A percentile compares a stretch with the other conserved stretches of the same genome.
Conservation (phyloP, 2,329 filamentous ascomycete species). For the Apiospora rasikravindrae region DNA sequence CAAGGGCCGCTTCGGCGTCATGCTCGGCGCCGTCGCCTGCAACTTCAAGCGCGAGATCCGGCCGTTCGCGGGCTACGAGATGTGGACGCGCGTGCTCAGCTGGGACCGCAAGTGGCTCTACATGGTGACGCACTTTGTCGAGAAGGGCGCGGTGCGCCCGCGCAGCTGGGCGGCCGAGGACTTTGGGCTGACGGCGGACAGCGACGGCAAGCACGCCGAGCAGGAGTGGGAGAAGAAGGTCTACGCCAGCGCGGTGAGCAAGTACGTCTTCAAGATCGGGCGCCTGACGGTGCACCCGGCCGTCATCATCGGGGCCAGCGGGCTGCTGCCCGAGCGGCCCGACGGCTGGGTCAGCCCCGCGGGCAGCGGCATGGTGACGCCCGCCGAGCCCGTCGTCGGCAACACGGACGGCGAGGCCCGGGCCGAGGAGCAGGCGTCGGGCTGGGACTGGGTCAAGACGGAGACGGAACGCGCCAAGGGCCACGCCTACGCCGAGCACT, state of each 20-base stretch:
- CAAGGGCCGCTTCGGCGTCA: constrained; percentile 62
- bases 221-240: constrained; percentile 65
- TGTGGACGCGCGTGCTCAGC: constrained; percentile 71
- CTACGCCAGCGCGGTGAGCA: constrained; percentile 74
- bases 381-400: constrained; percentile 37
- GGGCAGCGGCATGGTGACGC: constrained; percentile 28
- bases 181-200: constrained; percentile 40
- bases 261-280: constrained; percentile 84
- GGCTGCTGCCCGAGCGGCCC: constrained; percentile 76
- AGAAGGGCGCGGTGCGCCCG: constrained; percentile 62
- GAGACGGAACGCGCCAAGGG: constrained; percentile 62
- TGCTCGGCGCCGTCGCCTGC: constrained; percentile 75
- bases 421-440: constrained; percentile 41
- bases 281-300: constrained; percentile 85
- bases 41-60: constrained; percentile 76
- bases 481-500: constrained; percentile 59
- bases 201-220: constrained; percentile 41
- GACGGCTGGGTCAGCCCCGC: constrained; percentile 62
- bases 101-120: constrained; percentile 89
- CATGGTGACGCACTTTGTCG: constrained; percentile 75
- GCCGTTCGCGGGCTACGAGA: constrained; percentile 72
- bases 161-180: constrained; percentile 56
- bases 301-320: constrained; percentile 71
- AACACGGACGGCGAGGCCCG: constrained; percentile 45
- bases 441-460: constrained; percentile 64